Percentiles rank a stretch among this genome's conserved stretches.
Evolutionary conservation across 306 rosid genomes (phyloP).

Genomic region (Begonia loranthoides): DNA sequence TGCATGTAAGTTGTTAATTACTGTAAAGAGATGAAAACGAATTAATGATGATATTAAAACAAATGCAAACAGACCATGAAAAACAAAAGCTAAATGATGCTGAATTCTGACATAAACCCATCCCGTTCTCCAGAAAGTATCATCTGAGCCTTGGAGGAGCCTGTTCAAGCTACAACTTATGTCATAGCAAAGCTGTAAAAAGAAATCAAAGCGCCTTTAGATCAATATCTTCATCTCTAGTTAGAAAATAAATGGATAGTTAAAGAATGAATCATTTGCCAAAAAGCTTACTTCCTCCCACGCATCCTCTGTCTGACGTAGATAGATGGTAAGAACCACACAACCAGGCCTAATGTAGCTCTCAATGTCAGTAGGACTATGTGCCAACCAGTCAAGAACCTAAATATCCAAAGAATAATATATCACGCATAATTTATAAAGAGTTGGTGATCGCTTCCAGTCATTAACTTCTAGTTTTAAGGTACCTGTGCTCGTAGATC

Average conservation of each 20-base stretch:
- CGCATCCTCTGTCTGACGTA: conserved; percentile 36
- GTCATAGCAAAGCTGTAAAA: conserved; percentile 51
- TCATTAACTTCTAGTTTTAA: conserved; percentile 9
- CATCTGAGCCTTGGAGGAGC: conserved; percentile 46
- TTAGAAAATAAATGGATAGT: not conserved
- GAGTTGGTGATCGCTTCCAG: conserved; percentile 6
- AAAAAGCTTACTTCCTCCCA: conserved; percentile 63
- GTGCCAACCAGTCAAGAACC: conserved; percentile 69
- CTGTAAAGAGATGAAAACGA: not conserved
- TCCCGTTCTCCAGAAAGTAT: conserved; percentile 78
- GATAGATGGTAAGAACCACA: conserved; percentile 55
- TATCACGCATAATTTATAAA: not conserved
- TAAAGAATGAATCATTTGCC: not conserved
- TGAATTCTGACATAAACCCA: conserved; percentile 65
- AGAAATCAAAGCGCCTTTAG: conserved; percentile 1
- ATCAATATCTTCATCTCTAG: not conserved
- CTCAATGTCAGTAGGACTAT: conserved; percentile 67
- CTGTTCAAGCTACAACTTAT: conserved; percentile 51
- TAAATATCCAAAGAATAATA: conserved; percentile 10
- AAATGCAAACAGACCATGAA: conserved; percentile 46
- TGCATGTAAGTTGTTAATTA: not conserved
- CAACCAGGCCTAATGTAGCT: conserved; percentile 88
- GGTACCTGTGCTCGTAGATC: conserved; percentile 65
- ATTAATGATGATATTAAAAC: not conserved
- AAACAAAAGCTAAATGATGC: conserved; percentile 51